Base-by-base conservation (phyloP, 345 rosid genomes). In the Camelina laxa region DNA sequence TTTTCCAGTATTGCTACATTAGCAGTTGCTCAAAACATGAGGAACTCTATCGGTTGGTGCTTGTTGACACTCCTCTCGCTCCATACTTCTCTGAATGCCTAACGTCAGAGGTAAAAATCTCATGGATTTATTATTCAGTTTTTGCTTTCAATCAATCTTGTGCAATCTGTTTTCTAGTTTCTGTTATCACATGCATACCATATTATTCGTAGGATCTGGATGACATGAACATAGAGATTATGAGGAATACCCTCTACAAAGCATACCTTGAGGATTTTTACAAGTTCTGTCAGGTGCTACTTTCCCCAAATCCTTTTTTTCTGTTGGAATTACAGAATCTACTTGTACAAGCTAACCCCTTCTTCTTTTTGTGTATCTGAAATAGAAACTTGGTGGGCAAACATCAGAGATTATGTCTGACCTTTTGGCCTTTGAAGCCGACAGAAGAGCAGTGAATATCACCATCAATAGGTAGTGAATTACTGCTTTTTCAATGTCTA, bases 11-110 rank as follows among this genome's bases (percentile, higher is more conserved):
- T 95, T 84, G 99, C 99, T 16, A 90, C 98, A 65, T 73, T 95
- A 75, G 99, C 99, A 10, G 98, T 95, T 80, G 99, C 99, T 77
- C 99, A 92, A 81, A 95, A 95, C 73, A 92, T 95, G 98, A 72
- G 99, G 99, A 95, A 82, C 99, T 95, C 50, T 95, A 95, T 39
- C 83, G 99, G 62, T 81, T 95, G 86, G 99, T 95, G 74, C 99
- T 95, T 81, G 96, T 95, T 60, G 99, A 95, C 82, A 95, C 99
- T 36, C 99, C 99, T n/a, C 75, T 95, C 59, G 99, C 99, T 78
- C 99, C 99, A 4, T 95, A 90, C 67, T 95, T 95, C 78, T 95
- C 99, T 21, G 98, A 95, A 77, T 95, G 99, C 79, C 82, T 95
- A 67, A 92, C 99, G 9, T 95, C 99, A 11, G 99, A 95, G 94